Base-by-base conservation (phyloP, 306 rosid species). In the Abrus precatorius region DNA sequence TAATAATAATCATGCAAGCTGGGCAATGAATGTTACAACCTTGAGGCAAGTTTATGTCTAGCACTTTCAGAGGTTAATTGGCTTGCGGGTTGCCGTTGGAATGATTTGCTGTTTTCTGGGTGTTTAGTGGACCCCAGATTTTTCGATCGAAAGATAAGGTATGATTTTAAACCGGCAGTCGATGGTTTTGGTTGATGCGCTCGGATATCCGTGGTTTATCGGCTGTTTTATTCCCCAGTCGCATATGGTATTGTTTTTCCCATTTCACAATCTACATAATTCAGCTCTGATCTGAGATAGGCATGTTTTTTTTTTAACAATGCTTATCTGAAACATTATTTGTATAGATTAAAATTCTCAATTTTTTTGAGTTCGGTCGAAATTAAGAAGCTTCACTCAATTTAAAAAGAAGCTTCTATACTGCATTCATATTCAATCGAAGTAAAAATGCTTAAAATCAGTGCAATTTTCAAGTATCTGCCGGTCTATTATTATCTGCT, bases 311-410 rank as follows among this genome's bases (percentile, higher is more conserved):
- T 83, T 80, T 93, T 87, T 86, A 40, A 48, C 57, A 67, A 86
- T 82, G 97, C 95, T 91, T 87, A 84, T 91, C 97, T 78, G 64
- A 88, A 59, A 75, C 62, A 82, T 92, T 89, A 76, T 77, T 84
- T 92, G 93, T 87, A 84, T 83, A 90, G 86, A 76, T 78, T 55
- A 83, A 38, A 82, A 59, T 14, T 61, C 69, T 48, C 77, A 83
- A 36, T 69, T 72, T 78, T 76, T 74, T 72, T 52, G 72, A 43
- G 80, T 27, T 65, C 1, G 14, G 55, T 72, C 44, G 9, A 75
- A 44, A 49, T 57, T 50, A 45, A 55, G 66, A 62, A 41, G 70
- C 75, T 68, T 54, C 78, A 33, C 68, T 54, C 56, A 53, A 69
- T 76, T 82, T 50, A 38, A 5, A 69, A 36, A 64, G 65, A 78